Percentiles rank a stretch among this genome's conserved stretches.
These are phyloP conservation scores for Fusarium subglutinans DNA, from an alignment of 2,329 filamentous ascomycete species.

Conservation along the genomic window DNA sequence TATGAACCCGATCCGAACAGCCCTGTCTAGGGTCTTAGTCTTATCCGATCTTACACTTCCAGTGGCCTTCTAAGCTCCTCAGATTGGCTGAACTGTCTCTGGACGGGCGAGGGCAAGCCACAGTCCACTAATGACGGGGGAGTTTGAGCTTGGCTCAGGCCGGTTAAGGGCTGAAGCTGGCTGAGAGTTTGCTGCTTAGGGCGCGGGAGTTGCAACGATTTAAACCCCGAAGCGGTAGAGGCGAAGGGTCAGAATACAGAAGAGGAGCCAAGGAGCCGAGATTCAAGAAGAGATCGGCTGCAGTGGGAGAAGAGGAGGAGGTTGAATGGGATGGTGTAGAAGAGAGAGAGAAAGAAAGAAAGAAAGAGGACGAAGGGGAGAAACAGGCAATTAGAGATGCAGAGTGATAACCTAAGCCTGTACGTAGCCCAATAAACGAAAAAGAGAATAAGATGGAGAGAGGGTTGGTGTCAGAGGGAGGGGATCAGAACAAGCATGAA, in stretches of 20 bases:
- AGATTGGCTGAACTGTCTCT: constrained; percentile 3
- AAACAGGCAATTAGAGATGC: constrained; percentile 2
- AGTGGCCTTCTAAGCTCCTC: constrained; percentile 6
- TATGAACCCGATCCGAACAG: constrained; percentile 9
- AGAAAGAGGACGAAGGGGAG: constrained; percentile 3
- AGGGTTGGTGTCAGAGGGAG: constrained; percentile 8
- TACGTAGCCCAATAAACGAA: constrained; percentile 23
- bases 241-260: background rate
- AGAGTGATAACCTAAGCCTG: constrained; percentile 3
- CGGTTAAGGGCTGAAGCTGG: constrained; percentile 3
- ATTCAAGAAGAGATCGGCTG: constrained; percentile 20
- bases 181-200: constrained; percentile 29
- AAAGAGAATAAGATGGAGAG: constrained; percentile 16
- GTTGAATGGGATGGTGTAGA: background rate
- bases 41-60: constrained; percentile 29
- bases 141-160: constrained; percentile 16
- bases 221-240: constrained; percentile 19
- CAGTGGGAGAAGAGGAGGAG: background rate
- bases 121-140: constrained; percentile 19
- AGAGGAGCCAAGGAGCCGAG: constrained; percentile 17
- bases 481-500: constrained; percentile 15
- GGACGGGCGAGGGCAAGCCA: constrained; percentile 22
- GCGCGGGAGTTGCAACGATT: constrained; percentile 27
- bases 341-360: background rate
- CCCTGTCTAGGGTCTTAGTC: constrained; percentile 23